Evolutionary conservation across 2,329 filamentous ascomycete species (phyloP).

Genomic region (Diaporthe vexans): DNA sequence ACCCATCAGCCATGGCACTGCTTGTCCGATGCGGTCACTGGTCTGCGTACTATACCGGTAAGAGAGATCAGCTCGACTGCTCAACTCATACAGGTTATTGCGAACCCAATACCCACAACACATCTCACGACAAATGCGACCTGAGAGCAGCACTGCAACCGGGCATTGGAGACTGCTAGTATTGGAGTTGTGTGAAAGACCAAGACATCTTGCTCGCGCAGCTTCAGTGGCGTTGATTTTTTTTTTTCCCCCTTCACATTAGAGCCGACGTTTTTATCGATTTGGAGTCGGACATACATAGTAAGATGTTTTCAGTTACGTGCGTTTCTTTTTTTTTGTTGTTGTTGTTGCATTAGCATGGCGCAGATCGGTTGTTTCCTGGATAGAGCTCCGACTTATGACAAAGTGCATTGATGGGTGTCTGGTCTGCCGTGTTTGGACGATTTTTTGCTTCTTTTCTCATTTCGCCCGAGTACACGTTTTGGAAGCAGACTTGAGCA

Average conservation of each 20-base stretch:
- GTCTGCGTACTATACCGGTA: neutral
- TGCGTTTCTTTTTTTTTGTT: constrained; percentile 20
- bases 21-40: neutral
- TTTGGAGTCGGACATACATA: constrained; percentile 12
- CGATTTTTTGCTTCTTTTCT: neutral
- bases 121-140: neutral
- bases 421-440: constrained; percentile 13
- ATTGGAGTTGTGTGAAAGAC: neutral
- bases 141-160: neutral
- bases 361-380: constrained; percentile 22
- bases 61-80: neutral
- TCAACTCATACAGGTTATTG: neutral
- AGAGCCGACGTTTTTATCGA: neutral
- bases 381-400: constrained; percentile 25
- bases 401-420: constrained; percentile 22
- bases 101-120: neutral
- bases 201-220: constrained; percentile 25
- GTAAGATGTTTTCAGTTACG: constrained; percentile 9
- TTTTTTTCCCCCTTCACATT: neutral
- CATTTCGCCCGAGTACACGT: neutral
- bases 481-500: neutral
- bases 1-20: neutral
- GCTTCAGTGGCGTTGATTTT: constrained; percentile 1
- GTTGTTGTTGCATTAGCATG: constrained; percentile 38
- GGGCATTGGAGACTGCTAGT: neutral